Conservation (phyloP, 352 stramenopile genomes). For the Phytopythium aichiense region DNA sequence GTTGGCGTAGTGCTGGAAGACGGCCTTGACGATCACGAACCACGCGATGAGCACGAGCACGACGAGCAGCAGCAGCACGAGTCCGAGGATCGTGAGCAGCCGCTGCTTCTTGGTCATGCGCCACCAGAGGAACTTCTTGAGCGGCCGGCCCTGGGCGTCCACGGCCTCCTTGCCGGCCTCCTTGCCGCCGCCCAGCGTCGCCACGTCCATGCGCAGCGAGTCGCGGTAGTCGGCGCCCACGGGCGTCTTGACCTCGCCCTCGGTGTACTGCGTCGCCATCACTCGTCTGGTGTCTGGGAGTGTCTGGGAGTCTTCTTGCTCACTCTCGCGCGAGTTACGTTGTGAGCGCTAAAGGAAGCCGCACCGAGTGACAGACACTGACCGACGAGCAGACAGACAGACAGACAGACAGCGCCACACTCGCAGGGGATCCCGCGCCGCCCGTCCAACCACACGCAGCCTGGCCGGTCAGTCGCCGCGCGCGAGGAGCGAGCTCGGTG, state of each 20-base stretch:
- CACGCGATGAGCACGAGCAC: conserved; percentile 64
- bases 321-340: conserved; percentile 3
- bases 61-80: conserved; percentile 31
- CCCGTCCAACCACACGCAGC: not conserved
- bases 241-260: conserved; percentile 7
- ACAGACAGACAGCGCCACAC: too few relatives aligned
- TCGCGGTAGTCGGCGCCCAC: conserved; percentile 6
- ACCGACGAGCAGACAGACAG: not conserved
- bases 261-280: conserved; percentile 3
- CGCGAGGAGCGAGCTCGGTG: not conserved
- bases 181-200: conserved; percentile 18
- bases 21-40: conserved; percentile 43
- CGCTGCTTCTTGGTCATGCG: conserved; percentile 49
- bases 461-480: not conserved
- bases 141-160: conserved; percentile 14
- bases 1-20: conserved; percentile 64
- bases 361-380: too few relatives aligned
- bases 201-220: conserved; percentile 5
- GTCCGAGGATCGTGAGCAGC: conserved; percentile 31
- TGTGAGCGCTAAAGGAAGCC: not conserved
- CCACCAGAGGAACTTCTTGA: conserved; percentile 51
- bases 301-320: not conserved
- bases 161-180: conserved; percentile 27
- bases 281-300: not conserved
- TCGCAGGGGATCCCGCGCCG: not conserved